phyloP scores from a whole-genome alignment of 768 basidiomycete species.

The Termitomyces sp. region DNA sequence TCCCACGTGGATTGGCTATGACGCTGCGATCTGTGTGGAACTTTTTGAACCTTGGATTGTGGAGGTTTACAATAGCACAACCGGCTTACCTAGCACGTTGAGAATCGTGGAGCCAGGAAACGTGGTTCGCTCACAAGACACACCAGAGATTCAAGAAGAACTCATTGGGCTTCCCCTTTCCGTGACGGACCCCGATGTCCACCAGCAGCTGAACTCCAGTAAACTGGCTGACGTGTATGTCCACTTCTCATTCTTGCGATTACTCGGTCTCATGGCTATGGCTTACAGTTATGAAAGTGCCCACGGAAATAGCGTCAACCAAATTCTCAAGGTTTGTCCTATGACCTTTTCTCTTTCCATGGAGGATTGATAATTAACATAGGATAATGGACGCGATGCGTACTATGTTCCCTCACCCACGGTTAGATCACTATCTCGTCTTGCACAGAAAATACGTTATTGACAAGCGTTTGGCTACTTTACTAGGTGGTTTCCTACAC shows the following conservation, averaged over 20 bases:
- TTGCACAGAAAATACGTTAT: neutral
- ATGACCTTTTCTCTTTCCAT: neutral
- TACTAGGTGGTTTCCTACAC: slow-evolving; percentile 35
- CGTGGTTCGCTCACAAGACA: slow-evolving; percentile 20
- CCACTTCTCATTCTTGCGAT: neutral
- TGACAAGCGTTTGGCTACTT: slow-evolving; percentile 8
- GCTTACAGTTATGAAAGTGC: slow-evolving; percentile 24
- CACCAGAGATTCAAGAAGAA: slow-evolving; percentile 17
- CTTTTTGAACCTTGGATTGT: slow-evolving; percentile 40
- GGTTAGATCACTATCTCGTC: slow-evolving; percentile 20
- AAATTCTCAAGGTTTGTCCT: slow-evolving; percentile 28
- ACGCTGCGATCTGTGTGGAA: slow-evolving; percentile 37
- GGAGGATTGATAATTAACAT: neutral
- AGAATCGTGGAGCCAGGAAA: slow-evolving; percentile 31
- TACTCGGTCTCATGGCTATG: neutral
- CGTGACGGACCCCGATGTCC: slow-evolving; percentile 18
- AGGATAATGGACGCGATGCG: slow-evolving; percentile 38
- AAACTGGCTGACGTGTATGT: slow-evolving; percentile 23
- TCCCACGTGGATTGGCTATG: slow-evolving; percentile 34
- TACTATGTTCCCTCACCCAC: slow-evolving; percentile 40
- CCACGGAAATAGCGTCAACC: slow-evolving; percentile 37
- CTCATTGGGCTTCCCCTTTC: slow-evolving; percentile 17
- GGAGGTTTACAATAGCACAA: slow-evolving; percentile 33
- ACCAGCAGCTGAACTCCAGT: slow-evolving; percentile 27
- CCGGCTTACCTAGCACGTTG: slow-evolving; percentile 26